These are phyloP conservation scores for Cyphellophora europaea DNA, from an alignment of 2,329 filamentous ascomycete genomes.

Conservation along the genomic window DNA sequence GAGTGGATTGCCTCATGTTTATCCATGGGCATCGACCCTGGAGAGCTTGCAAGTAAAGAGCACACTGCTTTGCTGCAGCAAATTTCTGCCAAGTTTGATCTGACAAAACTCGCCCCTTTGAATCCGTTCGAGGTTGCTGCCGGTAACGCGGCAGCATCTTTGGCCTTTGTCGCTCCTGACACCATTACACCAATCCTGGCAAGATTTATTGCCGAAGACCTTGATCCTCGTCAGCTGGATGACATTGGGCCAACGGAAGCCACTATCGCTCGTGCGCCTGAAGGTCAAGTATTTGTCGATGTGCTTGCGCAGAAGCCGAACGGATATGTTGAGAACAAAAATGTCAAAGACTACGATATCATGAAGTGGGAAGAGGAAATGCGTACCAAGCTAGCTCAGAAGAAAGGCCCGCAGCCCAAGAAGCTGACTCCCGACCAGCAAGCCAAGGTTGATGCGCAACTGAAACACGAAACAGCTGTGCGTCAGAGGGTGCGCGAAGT, in stretches of 20 bases:
- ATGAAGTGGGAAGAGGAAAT: conserved; percentile 96
- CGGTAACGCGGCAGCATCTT: conserved; percentile 75
- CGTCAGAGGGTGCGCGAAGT: conserved; percentile 61
- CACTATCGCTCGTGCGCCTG: conserved; percentile 83
- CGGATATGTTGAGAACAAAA: conserved; percentile 67
- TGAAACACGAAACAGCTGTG: conserved; percentile 77
- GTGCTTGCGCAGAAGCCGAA: conserved; percentile 76
- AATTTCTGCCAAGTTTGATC: conserved; percentile 13
- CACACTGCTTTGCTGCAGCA: conserved; percentile 58
- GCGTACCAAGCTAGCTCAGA: conserved; percentile 75
- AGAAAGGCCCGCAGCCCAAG: conserved; percentile 75
- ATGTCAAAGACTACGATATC: conserved; percentile 88
- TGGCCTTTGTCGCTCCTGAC: conserved; percentile 88
- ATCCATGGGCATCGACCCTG: conserved; percentile 72
- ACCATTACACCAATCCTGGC: conserved; percentile 68
- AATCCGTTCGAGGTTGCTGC: conserved; percentile 56
- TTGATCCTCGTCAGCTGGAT: conserved; percentile 60
- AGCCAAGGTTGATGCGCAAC: conserved; percentile 80
- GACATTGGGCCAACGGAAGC: conserved; percentile 78
- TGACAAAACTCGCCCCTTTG: conserved; percentile 20
- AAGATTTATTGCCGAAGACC: conserved; percentile 61
- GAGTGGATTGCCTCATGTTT: conserved; percentile 89
- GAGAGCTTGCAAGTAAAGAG: conserved; percentile 58
- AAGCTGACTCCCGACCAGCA: conserved; percentile 86
- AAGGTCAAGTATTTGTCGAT: conserved; percentile 82